A percentile compares a stretch with the other conserved stretches of the same genome.
These are phyloP conservation scores for Cladorrhinum sp. DNA, from an alignment of 2,329 filamentous ascomycete genomes.

Conservation along the genomic window DNA sequence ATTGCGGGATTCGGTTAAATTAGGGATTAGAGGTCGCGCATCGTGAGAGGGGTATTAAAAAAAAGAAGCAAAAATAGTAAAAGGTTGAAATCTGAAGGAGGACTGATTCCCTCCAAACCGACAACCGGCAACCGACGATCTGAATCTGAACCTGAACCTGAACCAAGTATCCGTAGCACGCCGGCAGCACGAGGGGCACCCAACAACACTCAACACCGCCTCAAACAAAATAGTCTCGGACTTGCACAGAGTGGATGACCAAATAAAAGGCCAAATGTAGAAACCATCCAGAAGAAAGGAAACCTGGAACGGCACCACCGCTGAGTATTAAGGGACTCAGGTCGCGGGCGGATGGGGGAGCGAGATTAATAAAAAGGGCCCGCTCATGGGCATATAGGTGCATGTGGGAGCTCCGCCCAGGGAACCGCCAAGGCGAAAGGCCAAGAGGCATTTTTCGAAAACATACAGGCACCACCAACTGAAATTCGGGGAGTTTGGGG, in stretches of 20 bases:
- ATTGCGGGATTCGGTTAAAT: conserved; percentile 12
- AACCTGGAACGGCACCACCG: conserved; percentile 13
- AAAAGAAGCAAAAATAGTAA: background rate
- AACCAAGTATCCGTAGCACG: conserved; percentile 5
- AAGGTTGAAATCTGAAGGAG: background rate
- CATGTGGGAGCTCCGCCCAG: conserved; percentile 16
- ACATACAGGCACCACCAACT: conserved; percentile 7
- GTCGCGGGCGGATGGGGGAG: conserved; percentile 14
- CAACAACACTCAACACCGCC: conserved; percentile 8
- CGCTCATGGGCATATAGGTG: conserved; percentile 9
- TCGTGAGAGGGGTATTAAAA: conserved; percentile 21
- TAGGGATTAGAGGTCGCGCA: conserved; percentile 28
- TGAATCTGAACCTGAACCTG: background rate
- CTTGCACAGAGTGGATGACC: background rate
- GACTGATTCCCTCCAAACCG: background rate
- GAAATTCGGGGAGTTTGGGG: conserved; percentile 2
- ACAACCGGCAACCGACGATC: background rate
- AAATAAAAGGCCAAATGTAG: background rate
- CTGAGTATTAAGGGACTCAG: conserved; percentile 14
- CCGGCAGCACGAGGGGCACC: conserved; percentile 4
- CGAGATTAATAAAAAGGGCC: conserved; percentile 28
- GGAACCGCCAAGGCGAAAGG: conserved; percentile 17
- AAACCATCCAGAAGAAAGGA: conserved; percentile 1
- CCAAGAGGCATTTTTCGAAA: conserved; percentile 17
- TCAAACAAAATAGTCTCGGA: conserved; percentile 5